Base-by-base conservation (phyloP, 2,329 filamentous ascomycete genomes). In the Madurella fahalii region DNA sequence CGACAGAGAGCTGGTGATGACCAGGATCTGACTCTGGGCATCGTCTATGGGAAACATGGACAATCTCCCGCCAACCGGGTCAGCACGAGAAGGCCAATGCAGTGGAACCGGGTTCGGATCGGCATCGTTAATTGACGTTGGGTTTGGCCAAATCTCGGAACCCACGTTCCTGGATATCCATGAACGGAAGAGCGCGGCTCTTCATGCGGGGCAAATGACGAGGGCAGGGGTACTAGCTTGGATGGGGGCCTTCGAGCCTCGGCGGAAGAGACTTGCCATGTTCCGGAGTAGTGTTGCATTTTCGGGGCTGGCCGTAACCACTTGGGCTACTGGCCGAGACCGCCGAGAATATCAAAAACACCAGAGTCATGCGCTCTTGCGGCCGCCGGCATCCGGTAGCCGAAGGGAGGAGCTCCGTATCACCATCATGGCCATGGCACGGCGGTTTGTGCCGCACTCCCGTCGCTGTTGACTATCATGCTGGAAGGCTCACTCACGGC, bases 131-230 rank as follows among this genome's bases (percentile, higher is more conserved):
- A 53, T 57, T 59, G 48, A 57, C 46, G 49, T 54, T 56, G 43
- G 47, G 47, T 42, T 46, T 39, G 45, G 30, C 40, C 52, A 52
- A 59, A 64, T 64, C 57, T 66, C 65, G 65, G 65, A 67, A 58
- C 56, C 60, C 61, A 64, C 59, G 64, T 67, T 67, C 66, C 66
- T 64, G 58, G 56, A 59, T 64, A 52, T 58, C 62, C 65, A 31
- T 53, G 61, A 65, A 58, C 37, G 63, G 65, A 65, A 67, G 53
- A 54, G 60, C 54, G 58, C 60, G 57, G 58, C 54, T 62, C 56
- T 61, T 42, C 31, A 30, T 57, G 59, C 56, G 59, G 62, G 58
- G 62, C 50, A 50, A 31, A 50, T 18, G 32, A 45, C 43, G 25
- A 51, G 40, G 54, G 55, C 53, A 57, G 50, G 57, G 59, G 62